Evolutionary conservation across 2,329 filamentous ascomycete genomes (phyloP).

Genomic region (Ascochyta viciae-villosae): DNA sequence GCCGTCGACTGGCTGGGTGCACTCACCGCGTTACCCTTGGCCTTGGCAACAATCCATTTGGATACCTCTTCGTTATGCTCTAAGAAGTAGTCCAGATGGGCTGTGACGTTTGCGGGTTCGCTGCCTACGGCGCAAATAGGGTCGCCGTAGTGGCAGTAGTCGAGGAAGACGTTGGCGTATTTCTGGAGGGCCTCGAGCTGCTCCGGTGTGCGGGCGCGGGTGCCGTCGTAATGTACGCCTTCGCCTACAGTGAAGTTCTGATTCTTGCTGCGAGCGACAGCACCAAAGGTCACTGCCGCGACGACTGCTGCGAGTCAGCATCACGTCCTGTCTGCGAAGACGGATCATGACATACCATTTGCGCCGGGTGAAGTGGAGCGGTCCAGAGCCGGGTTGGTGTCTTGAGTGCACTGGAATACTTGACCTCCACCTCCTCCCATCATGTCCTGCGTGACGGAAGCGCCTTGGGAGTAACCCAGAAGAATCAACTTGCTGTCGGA

Average conservation of each 20-base stretch:
- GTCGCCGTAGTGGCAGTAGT: slow-evolving; percentile 68
- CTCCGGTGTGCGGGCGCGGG: slow-evolving; percentile 26
- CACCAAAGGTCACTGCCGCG: slow-evolving; percentile 37
- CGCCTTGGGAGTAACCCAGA: slow-evolving; percentile 37
- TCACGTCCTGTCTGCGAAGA: not conserved
- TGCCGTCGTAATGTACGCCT: slow-evolving; percentile 31
- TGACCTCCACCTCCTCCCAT: slow-evolving; percentile 38
- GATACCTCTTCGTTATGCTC: slow-evolving; percentile 32
- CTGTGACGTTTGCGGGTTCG: slow-evolving; percentile 59
- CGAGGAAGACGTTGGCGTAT: slow-evolving; percentile 57
- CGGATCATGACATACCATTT: slow-evolving; percentile 22
- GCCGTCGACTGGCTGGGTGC: slow-evolving; percentile 14
- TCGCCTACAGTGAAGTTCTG: slow-evolving; percentile 36
- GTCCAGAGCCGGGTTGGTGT: slow-evolving; percentile 30
- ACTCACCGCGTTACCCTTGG: slow-evolving; percentile 24
- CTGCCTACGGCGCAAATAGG: slow-evolving; percentile 67
- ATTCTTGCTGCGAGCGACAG: slow-evolving; percentile 29
- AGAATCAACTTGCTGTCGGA: slow-evolving; percentile 38
- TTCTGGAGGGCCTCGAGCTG: slow-evolving; percentile 26
- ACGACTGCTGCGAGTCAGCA: slow-evolving; percentile 24
- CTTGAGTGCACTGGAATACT: slow-evolving; percentile 34
- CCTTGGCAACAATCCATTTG: slow-evolving; percentile 28
- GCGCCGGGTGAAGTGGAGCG: slow-evolving; percentile 23
- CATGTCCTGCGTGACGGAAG: slow-evolving; percentile 35
- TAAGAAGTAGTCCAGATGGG: slow-evolving; percentile 65